phyloP scores from a whole-genome alignment of 305 asterid genomes.

The Nicotiana rustica region DNA sequence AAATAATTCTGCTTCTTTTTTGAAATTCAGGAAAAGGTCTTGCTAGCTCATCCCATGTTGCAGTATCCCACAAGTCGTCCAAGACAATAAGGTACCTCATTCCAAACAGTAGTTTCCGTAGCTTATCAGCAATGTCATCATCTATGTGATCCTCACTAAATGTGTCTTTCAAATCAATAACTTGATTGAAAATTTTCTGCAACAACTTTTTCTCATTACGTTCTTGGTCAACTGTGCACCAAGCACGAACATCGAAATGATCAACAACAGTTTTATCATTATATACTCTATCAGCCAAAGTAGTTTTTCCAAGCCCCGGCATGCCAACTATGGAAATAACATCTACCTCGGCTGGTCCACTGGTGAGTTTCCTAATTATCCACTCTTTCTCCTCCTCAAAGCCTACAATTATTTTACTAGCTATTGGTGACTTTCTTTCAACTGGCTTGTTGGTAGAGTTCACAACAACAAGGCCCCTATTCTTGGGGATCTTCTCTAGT shows the following conservation, averaged over 20 bases:
- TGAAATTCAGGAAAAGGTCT: background rate
- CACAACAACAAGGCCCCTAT: background rate
- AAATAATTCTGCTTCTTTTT: background rate
- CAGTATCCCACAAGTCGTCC: background rate
- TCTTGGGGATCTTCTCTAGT: background rate
- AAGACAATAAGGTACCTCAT: background rate
- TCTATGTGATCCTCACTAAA: background rate
- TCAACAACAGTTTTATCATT: background rate
- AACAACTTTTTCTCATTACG: background rate
- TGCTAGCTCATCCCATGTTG: background rate
- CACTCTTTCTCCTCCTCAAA: conserved; percentile 39
- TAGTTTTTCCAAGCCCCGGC: conserved; percentile 42
- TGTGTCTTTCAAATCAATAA: background rate
- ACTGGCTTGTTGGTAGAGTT: background rate
- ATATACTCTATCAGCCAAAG: conserved; percentile 32
- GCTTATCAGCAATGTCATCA: background rate
- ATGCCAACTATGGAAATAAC: conserved; percentile 38
- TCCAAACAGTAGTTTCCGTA: background rate
- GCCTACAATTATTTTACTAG: conserved; percentile 18
- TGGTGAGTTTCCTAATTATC: conserved; percentile 30
- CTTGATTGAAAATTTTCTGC: background rate
- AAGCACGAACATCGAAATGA: background rate
- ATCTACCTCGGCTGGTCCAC: background rate
- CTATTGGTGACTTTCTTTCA: no score
- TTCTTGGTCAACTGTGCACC: background rate